phyloP scores from a whole-genome alignment of 2,329 filamentous ascomycete genomes.

The Hypoxylon sp. region DNA sequence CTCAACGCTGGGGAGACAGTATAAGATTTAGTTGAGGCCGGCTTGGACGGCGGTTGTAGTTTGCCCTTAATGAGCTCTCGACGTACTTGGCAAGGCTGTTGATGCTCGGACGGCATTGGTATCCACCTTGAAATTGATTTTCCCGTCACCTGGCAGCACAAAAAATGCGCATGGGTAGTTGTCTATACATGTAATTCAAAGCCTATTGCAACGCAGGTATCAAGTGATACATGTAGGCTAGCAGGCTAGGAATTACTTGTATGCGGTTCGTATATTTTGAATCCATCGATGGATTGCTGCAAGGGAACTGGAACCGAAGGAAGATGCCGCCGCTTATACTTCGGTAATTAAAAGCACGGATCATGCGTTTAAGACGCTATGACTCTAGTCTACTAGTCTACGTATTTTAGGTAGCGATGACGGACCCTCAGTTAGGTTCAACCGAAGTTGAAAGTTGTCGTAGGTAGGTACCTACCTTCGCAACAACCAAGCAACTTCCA shows the following conservation, averaged over 20 bases:
- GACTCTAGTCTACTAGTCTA: slow-evolving; percentile 4
- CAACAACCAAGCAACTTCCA: slow-evolving; percentile 4
- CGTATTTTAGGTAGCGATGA: slow-evolving; percentile 22
- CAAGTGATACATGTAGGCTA: slow-evolving; percentile 3
- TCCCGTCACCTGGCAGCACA: background rate
- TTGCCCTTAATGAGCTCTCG: slow-evolving; percentile 47
- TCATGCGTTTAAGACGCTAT: slow-evolving; percentile 26
- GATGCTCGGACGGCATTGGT: slow-evolving; percentile 27
- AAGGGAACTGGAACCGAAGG: slow-evolving; percentile 30
- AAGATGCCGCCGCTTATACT: slow-evolving; percentile 40
- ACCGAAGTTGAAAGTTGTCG: slow-evolving; percentile 16
- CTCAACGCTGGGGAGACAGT: slow-evolving; percentile 48
- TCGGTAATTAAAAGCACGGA: slow-evolving; percentile 32
- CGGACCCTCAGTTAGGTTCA: slow-evolving; percentile 24
- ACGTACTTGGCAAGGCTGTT: slow-evolving; percentile 22
- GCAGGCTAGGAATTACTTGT: slow-evolving; percentile 23
- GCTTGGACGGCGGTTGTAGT: slow-evolving; percentile 44
- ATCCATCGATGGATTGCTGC: slow-evolving; percentile 1
- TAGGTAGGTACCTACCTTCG: background rate
- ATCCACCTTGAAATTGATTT: slow-evolving; percentile 12
- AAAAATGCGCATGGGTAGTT: slow-evolving; percentile 13
- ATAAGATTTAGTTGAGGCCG: slow-evolving; percentile 48
- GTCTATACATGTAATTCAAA: slow-evolving; percentile 10
- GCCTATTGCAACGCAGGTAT: slow-evolving; percentile 14
- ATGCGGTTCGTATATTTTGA: slow-evolving; percentile 5